Conservation (phyloP, 139 green algal genomes). For the Chlamydomonas sp. region DNA sequence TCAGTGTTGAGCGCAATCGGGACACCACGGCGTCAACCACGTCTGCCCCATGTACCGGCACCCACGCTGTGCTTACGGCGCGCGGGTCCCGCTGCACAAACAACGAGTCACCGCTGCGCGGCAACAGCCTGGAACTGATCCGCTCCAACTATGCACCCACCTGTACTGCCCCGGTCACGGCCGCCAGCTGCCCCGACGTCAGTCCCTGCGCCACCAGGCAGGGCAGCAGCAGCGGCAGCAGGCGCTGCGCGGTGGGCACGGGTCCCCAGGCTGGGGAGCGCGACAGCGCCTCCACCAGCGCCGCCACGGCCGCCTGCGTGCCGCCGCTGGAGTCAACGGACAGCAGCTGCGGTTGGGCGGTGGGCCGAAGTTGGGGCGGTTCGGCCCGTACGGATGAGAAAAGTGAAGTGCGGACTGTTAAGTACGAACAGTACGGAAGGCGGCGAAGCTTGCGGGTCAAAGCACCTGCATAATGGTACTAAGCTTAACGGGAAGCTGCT, state of each 20-base stretch:
- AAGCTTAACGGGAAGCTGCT: no score
- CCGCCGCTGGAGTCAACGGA: conserved; percentile 73
- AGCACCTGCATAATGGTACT: no score
- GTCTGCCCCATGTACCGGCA: no score
- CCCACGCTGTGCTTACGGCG: no score
- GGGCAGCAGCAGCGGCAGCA: conserved; percentile 76
- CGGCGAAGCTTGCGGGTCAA: no score
- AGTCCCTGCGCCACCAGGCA: conserved; percentile 66
- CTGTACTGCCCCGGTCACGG: background rate
- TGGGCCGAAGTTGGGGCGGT: background rate
- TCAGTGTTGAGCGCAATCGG: no score
- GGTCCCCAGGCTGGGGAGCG: conserved; percentile 55
- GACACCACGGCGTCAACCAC: no score
- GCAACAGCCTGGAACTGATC: background rate
- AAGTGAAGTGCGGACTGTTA: background rate
- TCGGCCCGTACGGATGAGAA: background rate
- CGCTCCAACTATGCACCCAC: background rate
- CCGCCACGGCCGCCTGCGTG: conserved; percentile 77
- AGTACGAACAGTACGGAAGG: background rate
- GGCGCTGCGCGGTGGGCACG: conserved; percentile 51
- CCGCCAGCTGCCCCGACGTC: conserved; percentile 54
- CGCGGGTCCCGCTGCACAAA: background rate
- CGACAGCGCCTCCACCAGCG: conserved; percentile 67
- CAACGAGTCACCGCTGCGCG: background rate
- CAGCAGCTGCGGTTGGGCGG: conserved; percentile 56